phyloP scores from a whole-genome alignment of 371 early-diverging fungal species.

The Smittium culicis region DNA sequence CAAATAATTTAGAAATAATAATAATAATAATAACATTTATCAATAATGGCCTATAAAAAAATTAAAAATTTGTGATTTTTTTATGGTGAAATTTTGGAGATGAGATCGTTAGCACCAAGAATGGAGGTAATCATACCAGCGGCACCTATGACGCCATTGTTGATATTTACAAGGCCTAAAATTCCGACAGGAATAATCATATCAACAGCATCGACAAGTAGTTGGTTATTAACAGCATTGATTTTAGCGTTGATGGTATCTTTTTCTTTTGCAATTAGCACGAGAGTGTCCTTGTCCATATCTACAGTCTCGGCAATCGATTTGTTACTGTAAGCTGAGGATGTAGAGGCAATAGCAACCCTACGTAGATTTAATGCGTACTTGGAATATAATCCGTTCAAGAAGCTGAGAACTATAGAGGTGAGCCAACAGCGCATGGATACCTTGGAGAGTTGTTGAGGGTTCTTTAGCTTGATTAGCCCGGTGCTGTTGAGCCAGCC shows the following conservation, averaged over 20 bases:
- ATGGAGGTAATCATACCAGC: slow-evolving; percentile 31
- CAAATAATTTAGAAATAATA: no score
- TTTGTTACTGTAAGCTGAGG: no score
- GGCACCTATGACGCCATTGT: slow-evolving; percentile 33
- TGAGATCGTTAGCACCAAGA: slow-evolving; percentile 21
- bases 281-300: background rate
- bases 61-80: no score
- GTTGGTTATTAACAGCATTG: slow-evolving; percentile 12
- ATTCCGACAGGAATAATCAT: slow-evolving; percentile 30
- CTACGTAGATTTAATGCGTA: background rate
- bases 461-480: no score
- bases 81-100: no score
- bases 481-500: no score
- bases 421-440: background rate
- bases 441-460: no score
- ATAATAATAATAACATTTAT: no score
- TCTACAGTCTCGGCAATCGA: no score
- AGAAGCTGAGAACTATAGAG: background rate
- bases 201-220: slow-evolving; percentile 29
- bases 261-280: background rate
- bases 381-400: background rate
- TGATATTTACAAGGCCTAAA: slow-evolving; percentile 24
- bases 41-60: no score
- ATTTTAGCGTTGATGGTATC: background rate
- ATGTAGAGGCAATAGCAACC: background rate